Conservation (phyloP, 2,329 filamentous ascomycete species). For the Cytospora chrysosperma region DNA sequence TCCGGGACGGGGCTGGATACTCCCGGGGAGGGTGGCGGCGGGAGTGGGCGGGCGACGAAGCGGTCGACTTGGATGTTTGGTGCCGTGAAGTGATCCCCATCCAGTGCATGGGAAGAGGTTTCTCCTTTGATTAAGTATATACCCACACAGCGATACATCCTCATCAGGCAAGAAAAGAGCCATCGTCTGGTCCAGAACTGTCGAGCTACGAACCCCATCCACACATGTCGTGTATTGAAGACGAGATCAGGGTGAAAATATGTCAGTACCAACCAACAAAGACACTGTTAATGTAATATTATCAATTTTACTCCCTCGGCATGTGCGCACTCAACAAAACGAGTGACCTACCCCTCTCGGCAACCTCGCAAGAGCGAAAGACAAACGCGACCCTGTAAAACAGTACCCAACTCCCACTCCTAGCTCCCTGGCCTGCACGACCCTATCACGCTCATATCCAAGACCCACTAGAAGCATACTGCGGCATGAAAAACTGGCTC, state of each 20-base stretch:
- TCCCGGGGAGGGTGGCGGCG: neutral
- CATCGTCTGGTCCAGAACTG: neutral
- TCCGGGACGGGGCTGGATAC: conserved; percentile 13
- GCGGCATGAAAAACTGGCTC: neutral
- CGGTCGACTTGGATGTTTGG: conserved; percentile 4
- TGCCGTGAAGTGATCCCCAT: neutral
- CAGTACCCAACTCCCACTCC: neutral
- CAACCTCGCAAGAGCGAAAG: neutral
- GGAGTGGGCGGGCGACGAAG: neutral
- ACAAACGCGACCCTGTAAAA: neutral
- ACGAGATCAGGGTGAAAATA: neutral
- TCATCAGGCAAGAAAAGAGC: neutral
- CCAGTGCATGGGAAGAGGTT: neutral
- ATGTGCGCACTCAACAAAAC: neutral
- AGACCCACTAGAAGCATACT: neutral
- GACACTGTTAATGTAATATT: too few relatives aligned
- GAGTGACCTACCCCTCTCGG: too few relatives aligned
- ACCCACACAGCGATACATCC: neutral
- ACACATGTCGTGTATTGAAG: neutral
- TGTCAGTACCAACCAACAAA: neutral
- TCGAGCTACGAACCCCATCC: neutral
- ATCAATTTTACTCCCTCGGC: too few relatives aligned
- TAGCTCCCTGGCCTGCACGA: neutral
- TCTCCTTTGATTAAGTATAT: neutral
- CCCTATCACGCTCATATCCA: neutral